Percentiles rank a stretch among this genome's conserved stretches.
These are phyloP conservation scores for Bipolaris sorokiniana DNA, from an alignment of 2,329 filamentous ascomycete species.

Conservation along the genomic window DNA sequence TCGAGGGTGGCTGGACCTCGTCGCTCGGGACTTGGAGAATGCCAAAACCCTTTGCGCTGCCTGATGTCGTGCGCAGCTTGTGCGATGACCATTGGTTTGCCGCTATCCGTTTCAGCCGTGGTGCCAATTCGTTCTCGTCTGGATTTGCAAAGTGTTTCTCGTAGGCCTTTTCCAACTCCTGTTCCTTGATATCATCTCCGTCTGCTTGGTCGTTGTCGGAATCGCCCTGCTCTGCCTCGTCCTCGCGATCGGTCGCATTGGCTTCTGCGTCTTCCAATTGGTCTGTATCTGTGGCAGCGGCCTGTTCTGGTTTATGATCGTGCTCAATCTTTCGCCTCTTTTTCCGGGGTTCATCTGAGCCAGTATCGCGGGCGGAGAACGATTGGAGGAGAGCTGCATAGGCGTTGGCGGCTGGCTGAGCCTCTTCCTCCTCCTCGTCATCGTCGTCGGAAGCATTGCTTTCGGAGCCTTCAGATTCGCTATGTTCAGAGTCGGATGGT, in stretches of 20 bases:
- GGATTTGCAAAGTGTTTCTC: slow-evolving; percentile 77
- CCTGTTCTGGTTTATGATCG: slow-evolving; percentile 1
- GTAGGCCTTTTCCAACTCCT: slow-evolving; percentile 68
- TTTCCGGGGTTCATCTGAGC: slow-evolving; percentile 53
- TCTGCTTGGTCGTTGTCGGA: slow-evolving; percentile 44
- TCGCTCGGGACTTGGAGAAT: slow-evolving; percentile 35
- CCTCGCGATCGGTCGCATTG: slow-evolving; percentile 1
- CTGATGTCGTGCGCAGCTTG: slow-evolving; percentile 42
- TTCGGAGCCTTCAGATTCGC: slow-evolving; percentile 30
- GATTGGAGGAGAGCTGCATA: slow-evolving; percentile 65
- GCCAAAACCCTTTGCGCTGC: slow-evolving; percentile 27
- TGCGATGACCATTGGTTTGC: slow-evolving; percentile 57
- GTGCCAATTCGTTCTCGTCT: slow-evolving; percentile 65
- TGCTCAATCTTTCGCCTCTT: slow-evolving; percentile 61
- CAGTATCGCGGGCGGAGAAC: slow-evolving; percentile 46
- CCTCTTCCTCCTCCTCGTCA: slow-evolving; percentile 29
- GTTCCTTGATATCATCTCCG: slow-evolving; percentile 27
- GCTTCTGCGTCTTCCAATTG: slow-evolving; percentile 1
- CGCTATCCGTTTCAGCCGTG: slow-evolving; percentile 56
- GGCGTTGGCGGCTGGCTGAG: slow-evolving; percentile 47
- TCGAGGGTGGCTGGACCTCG: slow-evolving; percentile 21
- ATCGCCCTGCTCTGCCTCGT: slow-evolving; percentile 17
- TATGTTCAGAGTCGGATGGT: slow-evolving; percentile 26
- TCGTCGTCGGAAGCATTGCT: slow-evolving; percentile 30
- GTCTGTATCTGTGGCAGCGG: slow-evolving; percentile 16